phyloP scores from a whole-genome alignment of 306 rosid species.

The Trichosanthes truncata region DNA sequence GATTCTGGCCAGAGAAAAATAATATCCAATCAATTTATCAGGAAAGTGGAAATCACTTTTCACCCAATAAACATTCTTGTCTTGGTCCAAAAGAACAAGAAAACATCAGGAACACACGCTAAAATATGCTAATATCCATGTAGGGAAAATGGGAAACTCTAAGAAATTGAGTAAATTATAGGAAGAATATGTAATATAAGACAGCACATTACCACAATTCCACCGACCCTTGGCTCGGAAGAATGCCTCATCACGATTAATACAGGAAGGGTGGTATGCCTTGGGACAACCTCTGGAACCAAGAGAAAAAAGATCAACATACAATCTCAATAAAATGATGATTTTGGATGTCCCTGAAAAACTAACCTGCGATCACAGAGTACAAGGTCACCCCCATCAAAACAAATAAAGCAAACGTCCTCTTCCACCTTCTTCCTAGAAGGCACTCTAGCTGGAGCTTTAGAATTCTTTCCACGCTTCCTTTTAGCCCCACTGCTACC shows the following conservation, averaged over 20 bases:
- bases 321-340: background rate
- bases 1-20: background rate
- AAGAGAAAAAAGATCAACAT: conserved; percentile 14
- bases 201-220: conserved; percentile 72
- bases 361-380: conserved; percentile 89
- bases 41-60: background rate
- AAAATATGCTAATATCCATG: background rate
- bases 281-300: conserved; percentile 89
- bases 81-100: background rate
- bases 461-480: conserved; percentile 68
- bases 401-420: conserved; percentile 98
- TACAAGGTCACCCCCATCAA: conserved; percentile 96
- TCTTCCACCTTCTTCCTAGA: conserved; percentile 73
- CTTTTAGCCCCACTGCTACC: conserved; percentile 50
- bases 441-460: conserved; percentile 33
- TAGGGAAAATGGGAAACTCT: background rate
- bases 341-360: background rate
- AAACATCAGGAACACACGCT: background rate
- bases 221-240: conserved; percentile 93
- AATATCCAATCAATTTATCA: background rate
- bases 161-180: background rate
- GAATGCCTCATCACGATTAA: conserved; percentile 91
- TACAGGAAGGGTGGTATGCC: conserved; percentile 93
- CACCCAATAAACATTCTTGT: background rate
- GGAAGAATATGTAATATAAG: background rate